Evolutionary conservation across 140 eudicot genomes (phyloP).

Genomic region (Erigeron philadelphicus): DNA sequence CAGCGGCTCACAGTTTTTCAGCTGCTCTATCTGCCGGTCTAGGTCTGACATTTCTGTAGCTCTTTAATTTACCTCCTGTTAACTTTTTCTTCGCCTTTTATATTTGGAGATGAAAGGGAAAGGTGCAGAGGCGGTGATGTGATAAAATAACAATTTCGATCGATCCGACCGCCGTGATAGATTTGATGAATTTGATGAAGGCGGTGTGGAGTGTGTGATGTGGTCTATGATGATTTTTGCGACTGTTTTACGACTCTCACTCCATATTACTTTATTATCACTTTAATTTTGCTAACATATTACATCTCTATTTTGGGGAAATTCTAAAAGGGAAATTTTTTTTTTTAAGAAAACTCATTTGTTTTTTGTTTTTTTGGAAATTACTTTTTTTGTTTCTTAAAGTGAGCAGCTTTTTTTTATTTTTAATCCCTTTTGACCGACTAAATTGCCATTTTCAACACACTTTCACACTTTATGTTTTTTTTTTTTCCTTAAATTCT

Average conservation of each 20-base stretch:
- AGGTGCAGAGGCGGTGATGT: conserved; percentile 14
- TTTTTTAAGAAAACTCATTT: no score
- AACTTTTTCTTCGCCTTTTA: not conserved
- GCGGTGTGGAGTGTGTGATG: no score
- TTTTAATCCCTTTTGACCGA: no score
- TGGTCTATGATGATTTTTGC: not conserved
- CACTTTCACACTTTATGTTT: no score
- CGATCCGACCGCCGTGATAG: conserved; percentile 19
- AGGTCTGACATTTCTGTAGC: conserved; percentile 67
- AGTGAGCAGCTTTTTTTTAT: no score
- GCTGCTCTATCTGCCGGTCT: conserved; percentile 96
- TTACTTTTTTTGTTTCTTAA: no score
- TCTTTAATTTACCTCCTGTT: conserved; percentile 4
- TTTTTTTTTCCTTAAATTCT: no score
- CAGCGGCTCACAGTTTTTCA: conserved; percentile 86
- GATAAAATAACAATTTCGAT: conserved; percentile 11
- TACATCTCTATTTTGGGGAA: no score
- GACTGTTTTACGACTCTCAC: conserved; percentile 19
- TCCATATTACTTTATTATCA: not conserved
- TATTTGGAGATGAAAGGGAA: not conserved
- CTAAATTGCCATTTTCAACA: no score
- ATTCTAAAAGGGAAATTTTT: no score
- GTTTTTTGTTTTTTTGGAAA: no score
- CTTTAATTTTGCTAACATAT: not conserved
- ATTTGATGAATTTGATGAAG: no score